Percentiles rank a stretch among this genome's conserved stretches.
Conservation (phyloP, 164 flowering plant genomes). For the Vitis labrusca region DNA sequence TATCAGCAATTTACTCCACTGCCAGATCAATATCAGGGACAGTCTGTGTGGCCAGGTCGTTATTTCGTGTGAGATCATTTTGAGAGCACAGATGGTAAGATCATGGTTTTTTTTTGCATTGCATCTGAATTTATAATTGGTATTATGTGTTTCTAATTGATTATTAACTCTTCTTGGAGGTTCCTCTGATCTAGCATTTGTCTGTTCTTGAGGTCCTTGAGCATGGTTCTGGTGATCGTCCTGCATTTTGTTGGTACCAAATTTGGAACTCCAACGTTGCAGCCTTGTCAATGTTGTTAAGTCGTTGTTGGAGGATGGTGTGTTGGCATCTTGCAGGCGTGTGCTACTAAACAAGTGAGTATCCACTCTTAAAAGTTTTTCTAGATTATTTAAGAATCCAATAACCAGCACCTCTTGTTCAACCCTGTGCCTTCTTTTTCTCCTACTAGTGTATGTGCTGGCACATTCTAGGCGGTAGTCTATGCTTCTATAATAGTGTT, state of each 20-base stretch:
- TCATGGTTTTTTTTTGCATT: neutral
- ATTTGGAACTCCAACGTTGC: constrained; percentile 42
- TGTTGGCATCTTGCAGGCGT: constrained; percentile 69
- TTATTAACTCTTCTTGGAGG: neutral
- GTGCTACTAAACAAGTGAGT: constrained; percentile 55
- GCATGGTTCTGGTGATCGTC: constrained; percentile 45
- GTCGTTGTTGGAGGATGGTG: constrained; percentile 51
- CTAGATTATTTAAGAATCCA: neutral
- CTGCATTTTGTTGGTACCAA: constrained; percentile 43
- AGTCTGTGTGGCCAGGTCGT: constrained; percentile 67
- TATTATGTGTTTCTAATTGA: neutral
- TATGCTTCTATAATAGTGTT: no score
- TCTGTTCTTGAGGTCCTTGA: constrained; percentile 33
- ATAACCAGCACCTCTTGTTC: no score
- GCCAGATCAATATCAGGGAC: constrained; percentile 77
- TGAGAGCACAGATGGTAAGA: constrained; percentile 42
- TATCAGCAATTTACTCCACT: constrained; percentile 44
- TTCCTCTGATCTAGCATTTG: constrained; percentile 11
- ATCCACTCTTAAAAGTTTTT: neutral
- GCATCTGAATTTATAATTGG: neutral
- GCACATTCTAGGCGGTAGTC: no score
- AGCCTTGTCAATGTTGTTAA: constrained; percentile 43
- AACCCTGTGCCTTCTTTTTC: no score
- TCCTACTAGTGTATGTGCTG: no score
- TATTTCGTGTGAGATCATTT: constrained; percentile 71